Percentiles rank a stretch among this genome's conserved stretches.
Conservation (phyloP, 164 flowering plant species). For the Vitis amurensis region DNA sequence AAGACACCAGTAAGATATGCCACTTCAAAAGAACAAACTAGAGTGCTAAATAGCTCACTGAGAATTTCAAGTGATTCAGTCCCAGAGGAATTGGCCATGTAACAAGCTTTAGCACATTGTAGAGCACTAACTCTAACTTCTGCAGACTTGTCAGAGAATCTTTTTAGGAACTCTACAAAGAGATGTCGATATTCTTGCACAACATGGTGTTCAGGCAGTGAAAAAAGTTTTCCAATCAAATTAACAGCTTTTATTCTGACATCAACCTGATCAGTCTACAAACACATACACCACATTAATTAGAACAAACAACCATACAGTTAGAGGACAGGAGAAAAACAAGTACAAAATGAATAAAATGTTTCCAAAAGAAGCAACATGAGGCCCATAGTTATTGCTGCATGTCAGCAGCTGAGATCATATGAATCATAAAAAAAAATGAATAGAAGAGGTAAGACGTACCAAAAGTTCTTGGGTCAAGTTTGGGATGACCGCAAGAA, state of each 20-base stretch:
- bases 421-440: neutral
- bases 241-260: conserved; percentile 83
- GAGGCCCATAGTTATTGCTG: neutral
- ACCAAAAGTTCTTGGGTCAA: conserved; percentile 81
- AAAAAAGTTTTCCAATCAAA: conserved; percentile 70
- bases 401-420: conserved; percentile 2
- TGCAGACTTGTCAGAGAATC: conserved; percentile 84
- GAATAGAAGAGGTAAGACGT: conserved; percentile 14
- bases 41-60: conserved; percentile 42
- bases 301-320: neutral
- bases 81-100: conserved; percentile 56
- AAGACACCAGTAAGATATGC: neutral
- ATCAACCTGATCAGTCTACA: conserved; percentile 95
- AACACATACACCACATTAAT: conserved; percentile 3
- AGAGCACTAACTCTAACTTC: conserved; percentile 82
- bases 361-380: conserved; percentile 5
- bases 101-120: conserved; percentile 70
- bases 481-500: conserved; percentile 77
- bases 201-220: conserved; percentile 46
- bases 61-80: conserved; percentile 57
- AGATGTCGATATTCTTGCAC: conserved; percentile 62
- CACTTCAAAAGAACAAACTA: neutral
- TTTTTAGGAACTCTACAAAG: conserved; percentile 75
- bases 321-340: neutral
- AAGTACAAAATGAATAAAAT: neutral